Conservation (phyloP, 805 yeast genomes). For the Lipomyces chichibuensis region DNA sequence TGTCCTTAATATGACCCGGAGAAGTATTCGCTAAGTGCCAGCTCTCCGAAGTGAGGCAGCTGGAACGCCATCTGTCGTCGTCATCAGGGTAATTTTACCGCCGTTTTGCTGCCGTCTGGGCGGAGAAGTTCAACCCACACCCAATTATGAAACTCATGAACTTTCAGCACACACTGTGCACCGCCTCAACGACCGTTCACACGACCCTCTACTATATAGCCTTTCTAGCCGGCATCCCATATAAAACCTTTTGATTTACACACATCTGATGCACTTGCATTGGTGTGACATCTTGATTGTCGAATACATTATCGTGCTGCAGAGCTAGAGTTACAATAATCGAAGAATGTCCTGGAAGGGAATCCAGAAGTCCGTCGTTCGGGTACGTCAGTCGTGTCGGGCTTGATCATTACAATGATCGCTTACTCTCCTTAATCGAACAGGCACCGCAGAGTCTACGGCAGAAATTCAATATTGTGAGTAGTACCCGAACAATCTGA, state of each 20-base stretch:
- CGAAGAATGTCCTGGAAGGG: conserved; percentile 37
- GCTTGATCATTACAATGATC: neutral
- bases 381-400: conserved; percentile 18
- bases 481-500: conserved; percentile 18
- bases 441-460: conserved; percentile 83
- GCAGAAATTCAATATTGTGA: conserved; percentile 84
- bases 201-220: neutral
- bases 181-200: neutral
- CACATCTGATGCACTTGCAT: neutral
- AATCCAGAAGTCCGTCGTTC: conserved; percentile 36
- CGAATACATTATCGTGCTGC: neutral
- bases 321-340: neutral
- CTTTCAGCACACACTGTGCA: neutral
- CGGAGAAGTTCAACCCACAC: neutral
- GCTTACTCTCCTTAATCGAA: neutral
- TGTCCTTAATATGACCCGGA: too few relatives aligned
- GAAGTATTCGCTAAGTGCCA: too few relatives aligned
- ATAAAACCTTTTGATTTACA: neutral
- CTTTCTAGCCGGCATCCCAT: neutral
- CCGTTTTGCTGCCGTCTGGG: neutral
- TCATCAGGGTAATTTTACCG: neutral
- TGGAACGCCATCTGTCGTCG: neutral
- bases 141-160: too few relatives aligned
- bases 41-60: too few relatives aligned
- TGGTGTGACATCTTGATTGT: neutral